Base-by-base conservation (phyloP, 2,329 filamentous ascomycete species). In the Pseudogymnoascus sp. region DNA sequence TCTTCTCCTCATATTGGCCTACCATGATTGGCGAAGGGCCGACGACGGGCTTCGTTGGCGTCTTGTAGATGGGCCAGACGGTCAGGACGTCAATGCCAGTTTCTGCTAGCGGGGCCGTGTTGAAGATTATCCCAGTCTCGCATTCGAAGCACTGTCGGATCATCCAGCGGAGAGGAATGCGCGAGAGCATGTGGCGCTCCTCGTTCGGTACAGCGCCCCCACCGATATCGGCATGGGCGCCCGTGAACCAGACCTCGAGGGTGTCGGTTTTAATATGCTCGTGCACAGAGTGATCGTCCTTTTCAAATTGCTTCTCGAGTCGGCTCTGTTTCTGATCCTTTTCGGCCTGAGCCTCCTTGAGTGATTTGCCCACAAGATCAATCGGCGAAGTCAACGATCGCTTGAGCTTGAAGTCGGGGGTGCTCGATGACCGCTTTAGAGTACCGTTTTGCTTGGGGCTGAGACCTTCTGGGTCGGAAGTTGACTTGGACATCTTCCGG, bases 151-250 rank as follows among this genome's bases (percentile, higher is more conserved):
- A 77, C 67, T 80, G 77, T 19, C 78, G 73, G 10, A 80, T 72
- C 78, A 80, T 80, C 78, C 78, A 80, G 2, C 78, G 74, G 2
- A 80, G 71, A 4, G 78, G 78, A 13, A 79, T 79, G 2, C 75
- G 75, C 3, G 77, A 74, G 8, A 80, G 74, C 67, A 76, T 78
- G 63, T 79, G 77, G 1, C 77, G 73, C 42, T 70, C 71, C 35
- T 74, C 73, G 64, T 79, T 79, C 2, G 68, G 64, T 3, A 78
- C 75, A 1, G 78, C 77, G 3, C 78, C 78, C 1, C 77, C 77
- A n/a, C 78, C 78, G 8, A 79, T 72, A 67, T 80, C 78, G 2
- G 73, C 75, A 64, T 79, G 78, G 19, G 71, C 71, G 10, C 77
- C 78, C 1, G 74, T 68, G 64, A 79, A 79, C 77, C 77, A 79